phyloP scores from a whole-genome alignment of 1,139 yeast species.

The Zygosaccharomyces pseudobailii region DNA sequence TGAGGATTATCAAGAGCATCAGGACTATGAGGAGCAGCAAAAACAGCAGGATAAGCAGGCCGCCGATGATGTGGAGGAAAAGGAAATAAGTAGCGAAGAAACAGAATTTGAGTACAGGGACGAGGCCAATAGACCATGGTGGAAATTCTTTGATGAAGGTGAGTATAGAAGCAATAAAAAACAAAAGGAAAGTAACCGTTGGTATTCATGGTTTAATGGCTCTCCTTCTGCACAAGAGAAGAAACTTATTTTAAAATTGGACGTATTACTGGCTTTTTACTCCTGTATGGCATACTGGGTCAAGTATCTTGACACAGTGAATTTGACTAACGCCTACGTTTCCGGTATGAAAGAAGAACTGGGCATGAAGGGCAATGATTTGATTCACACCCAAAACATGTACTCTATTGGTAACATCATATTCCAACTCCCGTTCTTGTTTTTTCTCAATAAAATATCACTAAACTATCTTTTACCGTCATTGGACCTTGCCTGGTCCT shows the following conservation, averaged over 20 bases:
- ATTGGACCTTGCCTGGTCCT: constrained; percentile 38
- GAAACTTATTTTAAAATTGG: constrained; percentile 51
- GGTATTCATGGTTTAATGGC: constrained; percentile 64
- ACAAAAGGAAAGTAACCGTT: constrained; percentile 41
- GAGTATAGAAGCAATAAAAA: constrained; percentile 48
- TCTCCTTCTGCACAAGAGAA: constrained; percentile 50
- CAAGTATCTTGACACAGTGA: constrained; percentile 55
- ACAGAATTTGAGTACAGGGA: constrained; percentile 47
- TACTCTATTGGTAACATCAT: constrained; percentile 55
- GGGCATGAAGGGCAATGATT: constrained; percentile 56
- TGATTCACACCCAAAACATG: constrained; percentile 52
- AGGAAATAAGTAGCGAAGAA: background rate
- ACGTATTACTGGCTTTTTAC: constrained; percentile 51
- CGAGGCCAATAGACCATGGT: constrained; percentile 60
- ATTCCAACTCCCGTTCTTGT: constrained; percentile 46
- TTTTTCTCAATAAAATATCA: constrained; percentile 42
- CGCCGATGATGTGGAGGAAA: constrained; percentile 1
- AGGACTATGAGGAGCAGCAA: constrained; percentile 1
- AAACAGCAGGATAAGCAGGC: background rate
- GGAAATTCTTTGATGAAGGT: constrained; percentile 57
- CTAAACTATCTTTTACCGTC: constrained; percentile 50
- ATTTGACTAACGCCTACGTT: constrained; percentile 55
- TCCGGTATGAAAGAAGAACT: constrained; percentile 40
- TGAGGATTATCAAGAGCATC: background rate
- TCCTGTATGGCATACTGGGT: constrained; percentile 63